Base-by-base conservation (phyloP, 2,329 filamentous ascomycete species). In the Botrytis squamosa region DNA sequence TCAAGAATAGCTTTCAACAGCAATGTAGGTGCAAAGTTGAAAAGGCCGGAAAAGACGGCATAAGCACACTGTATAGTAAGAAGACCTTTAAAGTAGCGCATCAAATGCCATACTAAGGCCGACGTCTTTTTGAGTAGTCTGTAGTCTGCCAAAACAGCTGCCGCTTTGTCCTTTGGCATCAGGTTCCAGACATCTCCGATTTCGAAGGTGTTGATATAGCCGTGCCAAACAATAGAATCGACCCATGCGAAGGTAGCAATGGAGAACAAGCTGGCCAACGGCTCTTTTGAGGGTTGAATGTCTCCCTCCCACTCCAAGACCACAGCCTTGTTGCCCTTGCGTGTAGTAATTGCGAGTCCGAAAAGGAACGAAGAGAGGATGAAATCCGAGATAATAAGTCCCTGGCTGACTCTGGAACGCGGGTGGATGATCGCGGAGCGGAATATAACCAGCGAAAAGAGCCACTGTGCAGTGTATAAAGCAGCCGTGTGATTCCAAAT, bases 401-500 rank as follows among this genome's bases (percentile, higher is more conserved):
- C 85, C 80, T 92, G 87, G 6, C 89, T 85, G 57, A 90, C 82
- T 71, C 81, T 83, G 12, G 92, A 93, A 68, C 85, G 86, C 0
- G 93, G 91, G 82, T 96, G 91, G 75, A 98, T 90, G 74, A 98
- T 84, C 70, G 89, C 91, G 4, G 95, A 97, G 74, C 96, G 93
- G 85, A 98, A 96, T 9, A 95, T 83, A 77, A 94, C 85, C 38
- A 95, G 76, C 14, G 87, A 86, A 79, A 95, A 91, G 8, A 96
- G 80, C 94, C 95, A 99, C 81, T 95, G 91, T 71, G 90, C 85
- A 72, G 88, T 88, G 82, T 99, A 99, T 71, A 99, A 89, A 76
- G 88, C 84, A 33, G 94, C 92, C 0, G 96, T 98, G 83, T 99
- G 96, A 81, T 95, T 95, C 96, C 96, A 99, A 14, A 98, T 85